phyloP scores from a whole-genome alignment of 176 grass and related monocot species.

The Carex scoparia region DNA sequence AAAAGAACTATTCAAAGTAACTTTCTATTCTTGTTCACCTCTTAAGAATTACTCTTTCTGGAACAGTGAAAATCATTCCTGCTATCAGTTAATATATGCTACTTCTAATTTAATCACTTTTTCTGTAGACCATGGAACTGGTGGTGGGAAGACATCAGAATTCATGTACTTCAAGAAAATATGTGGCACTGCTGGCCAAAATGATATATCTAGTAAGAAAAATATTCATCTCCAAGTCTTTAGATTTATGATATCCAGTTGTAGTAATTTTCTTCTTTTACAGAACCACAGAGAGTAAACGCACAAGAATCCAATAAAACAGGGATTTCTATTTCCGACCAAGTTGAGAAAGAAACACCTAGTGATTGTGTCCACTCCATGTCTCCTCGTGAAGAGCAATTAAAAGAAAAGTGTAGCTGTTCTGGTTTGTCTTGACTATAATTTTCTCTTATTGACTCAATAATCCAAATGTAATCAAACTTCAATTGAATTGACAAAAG shows the following conservation, averaged over 20 bases:
- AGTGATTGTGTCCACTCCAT: neutral
- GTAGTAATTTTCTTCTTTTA: conserved; percentile 25
- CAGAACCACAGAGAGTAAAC: conserved; percentile 34
- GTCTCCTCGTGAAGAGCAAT: conserved; percentile 32
- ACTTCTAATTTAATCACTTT: conserved; percentile 12
- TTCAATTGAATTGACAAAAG: conserved; percentile 27
- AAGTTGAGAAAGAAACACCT: conserved; percentile 19
- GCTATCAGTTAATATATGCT: conserved; percentile 8
- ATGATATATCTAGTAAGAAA: conserved; percentile 28
- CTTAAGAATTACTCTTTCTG: neutral
- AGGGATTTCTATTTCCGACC: conserved; percentile 34
- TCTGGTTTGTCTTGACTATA: conserved; percentile 31
- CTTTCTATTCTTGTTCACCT: conserved; percentile 7
- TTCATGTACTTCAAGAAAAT: conserved; percentile 67
- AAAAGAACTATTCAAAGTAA: conserved; percentile 4
- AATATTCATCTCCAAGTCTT: conserved; percentile 13
- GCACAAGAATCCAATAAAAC: conserved; percentile 5
- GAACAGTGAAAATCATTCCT: neutral
- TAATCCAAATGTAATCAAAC: conserved; percentile 12
- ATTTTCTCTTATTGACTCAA: conserved; percentile 13
- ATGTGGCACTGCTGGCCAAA: conserved; percentile 38
- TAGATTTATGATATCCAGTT: neutral
- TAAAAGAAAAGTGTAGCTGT: conserved; percentile 31
- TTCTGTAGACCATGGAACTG: conserved; percentile 36
- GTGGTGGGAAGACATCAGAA: conserved; percentile 51